Conservation (phyloP, 2,329 filamentous ascomycete genomes). For the Alternaria solani region DNA sequence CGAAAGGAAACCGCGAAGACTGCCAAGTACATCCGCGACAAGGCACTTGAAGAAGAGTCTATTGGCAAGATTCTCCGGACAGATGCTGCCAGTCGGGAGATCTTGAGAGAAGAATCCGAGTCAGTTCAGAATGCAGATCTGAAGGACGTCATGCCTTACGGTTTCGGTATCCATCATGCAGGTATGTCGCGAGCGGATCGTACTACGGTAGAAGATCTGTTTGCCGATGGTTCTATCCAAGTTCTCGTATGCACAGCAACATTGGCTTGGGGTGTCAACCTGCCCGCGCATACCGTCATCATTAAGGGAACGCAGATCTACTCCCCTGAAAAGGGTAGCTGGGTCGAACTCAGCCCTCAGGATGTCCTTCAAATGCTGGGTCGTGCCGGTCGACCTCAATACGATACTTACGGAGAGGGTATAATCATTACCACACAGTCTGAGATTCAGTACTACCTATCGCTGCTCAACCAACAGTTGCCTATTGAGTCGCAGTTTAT, state of each 20-base stretch:
- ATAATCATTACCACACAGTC: slow-evolving; percentile 97
- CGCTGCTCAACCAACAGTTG: slow-evolving; percentile 93
- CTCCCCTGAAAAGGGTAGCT: slow-evolving; percentile 97
- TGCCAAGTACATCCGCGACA: slow-evolving; percentile 93
- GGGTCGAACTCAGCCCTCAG: slow-evolving; percentile 96
- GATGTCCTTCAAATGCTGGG: slow-evolving; percentile 99
- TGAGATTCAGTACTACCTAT: slow-evolving; percentile 97
- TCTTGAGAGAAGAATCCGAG: slow-evolving; percentile 83
- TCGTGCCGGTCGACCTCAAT: slow-evolving; percentile 94
- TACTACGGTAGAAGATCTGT: slow-evolving; percentile 93
- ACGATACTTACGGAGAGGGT: slow-evolving; percentile 96
- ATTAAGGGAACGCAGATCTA: slow-evolving; percentile 99
- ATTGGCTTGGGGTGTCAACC: slow-evolving; percentile 98
- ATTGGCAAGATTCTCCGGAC: slow-evolving; percentile 94
- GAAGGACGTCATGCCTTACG: slow-evolving; percentile 93
- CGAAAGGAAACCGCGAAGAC: slow-evolving; percentile 98
- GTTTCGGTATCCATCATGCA: slow-evolving; percentile 97
- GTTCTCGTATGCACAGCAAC: slow-evolving; percentile 97
- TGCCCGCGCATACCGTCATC: slow-evolving; percentile 96
- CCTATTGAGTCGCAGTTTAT: slow-evolving; percentile 97
- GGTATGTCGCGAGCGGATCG: slow-evolving; percentile 97
- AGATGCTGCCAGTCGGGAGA: slow-evolving; percentile 89
- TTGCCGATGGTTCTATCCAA: slow-evolving; percentile 88
- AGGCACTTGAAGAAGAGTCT: slow-evolving; percentile 94
- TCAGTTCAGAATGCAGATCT: slow-evolving; percentile 84